Percentiles rank a stretch among this genome's conserved stretches.
Evolutionary conservation across 179 eudicot species (phyloP).

Genomic region (Beta corolliflora): DNA sequence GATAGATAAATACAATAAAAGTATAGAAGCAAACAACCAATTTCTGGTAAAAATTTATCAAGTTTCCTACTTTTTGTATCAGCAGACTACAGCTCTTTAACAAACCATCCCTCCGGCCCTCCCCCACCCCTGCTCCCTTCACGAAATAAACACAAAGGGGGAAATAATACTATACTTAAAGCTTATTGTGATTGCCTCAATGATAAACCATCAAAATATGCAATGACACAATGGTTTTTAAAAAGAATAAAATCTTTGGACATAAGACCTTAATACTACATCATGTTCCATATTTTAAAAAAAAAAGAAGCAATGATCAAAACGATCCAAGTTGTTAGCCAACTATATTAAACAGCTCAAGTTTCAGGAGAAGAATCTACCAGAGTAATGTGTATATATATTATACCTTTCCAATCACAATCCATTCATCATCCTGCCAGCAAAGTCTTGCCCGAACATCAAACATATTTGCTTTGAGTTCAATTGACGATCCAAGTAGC

Average conservation of each 20-base stretch:
- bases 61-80: neutral
- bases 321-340: neutral
- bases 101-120: neutral
- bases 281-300: neutral
- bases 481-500: constrained; percentile 51
- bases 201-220: neutral
- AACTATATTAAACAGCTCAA: constrained; percentile 8
- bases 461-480: constrained; percentile 38
- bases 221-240: neutral
- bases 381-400: constrained; percentile 3
- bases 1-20: neutral
- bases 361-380: neutral
- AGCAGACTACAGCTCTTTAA: neutral
- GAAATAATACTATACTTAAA: neutral
- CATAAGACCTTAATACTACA: neutral
- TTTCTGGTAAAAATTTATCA: neutral
- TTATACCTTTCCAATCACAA: constrained; percentile 52
- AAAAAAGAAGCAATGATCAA: neutral
- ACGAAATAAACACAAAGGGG: neutral
- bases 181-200: neutral
- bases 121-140: no score
- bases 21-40: neutral
- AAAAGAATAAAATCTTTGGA: neutral
- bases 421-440: constrained; percentile 47
- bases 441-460: constrained; percentile 55